phyloP scores from a whole-genome alignment of 2,329 filamentous ascomycete genomes.

The Trichoderma sp. region DNA sequence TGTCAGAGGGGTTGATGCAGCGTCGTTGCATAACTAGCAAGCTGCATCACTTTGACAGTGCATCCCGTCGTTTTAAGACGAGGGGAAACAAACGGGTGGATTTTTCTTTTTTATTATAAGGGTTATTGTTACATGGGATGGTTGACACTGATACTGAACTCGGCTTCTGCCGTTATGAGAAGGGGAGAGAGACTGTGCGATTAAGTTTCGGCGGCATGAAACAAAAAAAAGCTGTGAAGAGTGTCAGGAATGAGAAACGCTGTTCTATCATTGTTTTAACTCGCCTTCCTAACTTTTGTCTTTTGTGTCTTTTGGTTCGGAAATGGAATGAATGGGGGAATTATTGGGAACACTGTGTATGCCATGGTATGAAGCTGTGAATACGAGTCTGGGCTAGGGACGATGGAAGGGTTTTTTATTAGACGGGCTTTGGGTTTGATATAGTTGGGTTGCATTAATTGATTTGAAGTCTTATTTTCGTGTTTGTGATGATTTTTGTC shows the following conservation, averaged over 20 bases:
- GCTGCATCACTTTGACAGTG: neutral
- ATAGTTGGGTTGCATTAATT: conserved; percentile 1
- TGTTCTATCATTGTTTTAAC: neutral
- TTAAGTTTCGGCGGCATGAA: neutral
- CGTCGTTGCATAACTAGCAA: neutral
- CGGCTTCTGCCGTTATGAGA: neutral
- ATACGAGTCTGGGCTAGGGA: neutral
- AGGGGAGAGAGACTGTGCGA: neutral
- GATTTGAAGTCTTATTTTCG: neutral
- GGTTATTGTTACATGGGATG: neutral
- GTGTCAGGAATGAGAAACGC: conserved; percentile 2
- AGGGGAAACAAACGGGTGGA: neutral
- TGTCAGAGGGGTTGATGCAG: neutral
- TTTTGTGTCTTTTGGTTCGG: neutral
- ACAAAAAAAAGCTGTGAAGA: neutral
- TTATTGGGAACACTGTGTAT: neutral
- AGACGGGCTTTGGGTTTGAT: neutral
- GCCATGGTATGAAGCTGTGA: neutral
- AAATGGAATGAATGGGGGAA: neutral
- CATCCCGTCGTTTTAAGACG: neutral
- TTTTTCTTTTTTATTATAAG: neutral
- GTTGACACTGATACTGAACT: neutral
- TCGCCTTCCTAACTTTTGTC: neutral
- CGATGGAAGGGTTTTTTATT: neutral
- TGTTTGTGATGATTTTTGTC: neutral